A percentile compares a stretch with the other conserved stretches of the same genome.
phyloP scores from a whole-genome alignment of 345 rosid genomes.

The Melastoma malabathricum region DNA sequence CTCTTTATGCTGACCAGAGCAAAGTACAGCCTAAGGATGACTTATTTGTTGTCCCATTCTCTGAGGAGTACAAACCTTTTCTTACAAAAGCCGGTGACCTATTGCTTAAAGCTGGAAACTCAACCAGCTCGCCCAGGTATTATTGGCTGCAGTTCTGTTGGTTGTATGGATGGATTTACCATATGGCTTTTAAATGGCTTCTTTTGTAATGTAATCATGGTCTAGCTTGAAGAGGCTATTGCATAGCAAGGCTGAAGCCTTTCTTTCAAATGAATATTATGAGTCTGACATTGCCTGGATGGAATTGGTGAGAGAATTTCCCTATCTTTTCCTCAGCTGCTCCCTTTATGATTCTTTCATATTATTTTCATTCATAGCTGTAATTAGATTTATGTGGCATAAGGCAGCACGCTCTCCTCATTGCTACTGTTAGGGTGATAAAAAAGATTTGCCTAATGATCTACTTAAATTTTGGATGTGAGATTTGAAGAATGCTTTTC shows the following conservation, averaged over 20 bases:
- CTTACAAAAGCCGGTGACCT: conserved; percentile 56
- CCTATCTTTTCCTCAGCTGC: neutral
- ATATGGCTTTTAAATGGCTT: neutral
- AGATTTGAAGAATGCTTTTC: too few relatives aligned
- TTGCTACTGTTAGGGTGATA: too few relatives aligned
- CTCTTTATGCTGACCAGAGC: conserved; percentile 15
- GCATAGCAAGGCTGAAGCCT: conserved; percentile 78
- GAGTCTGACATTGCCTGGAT: conserved; percentile 95
- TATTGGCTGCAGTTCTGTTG: conserved; percentile 5
- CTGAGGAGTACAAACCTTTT: conserved; percentile 47
- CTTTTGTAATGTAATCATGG: neutral
- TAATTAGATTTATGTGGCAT: too few relatives aligned
- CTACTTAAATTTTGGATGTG: too few relatives aligned
- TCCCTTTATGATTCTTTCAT: too few relatives aligned
- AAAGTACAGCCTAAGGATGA: conserved; percentile 25
- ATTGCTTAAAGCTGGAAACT: conserved; percentile 74
- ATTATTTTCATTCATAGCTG: too few relatives aligned
- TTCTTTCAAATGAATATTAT: conserved; percentile 79
- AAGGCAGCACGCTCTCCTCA: too few relatives aligned
- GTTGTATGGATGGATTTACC: conserved; percentile 2
- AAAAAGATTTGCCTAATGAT: too few relatives aligned
- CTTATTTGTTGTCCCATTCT: conserved; percentile 53
- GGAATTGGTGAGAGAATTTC: conserved; percentile 59
- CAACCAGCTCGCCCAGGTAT: conserved; percentile 63
- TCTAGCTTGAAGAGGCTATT: conserved; percentile 79